Conservation (phyloP, 2,329 filamentous ascomycete genomes). For the Phoma sp. region DNA sequence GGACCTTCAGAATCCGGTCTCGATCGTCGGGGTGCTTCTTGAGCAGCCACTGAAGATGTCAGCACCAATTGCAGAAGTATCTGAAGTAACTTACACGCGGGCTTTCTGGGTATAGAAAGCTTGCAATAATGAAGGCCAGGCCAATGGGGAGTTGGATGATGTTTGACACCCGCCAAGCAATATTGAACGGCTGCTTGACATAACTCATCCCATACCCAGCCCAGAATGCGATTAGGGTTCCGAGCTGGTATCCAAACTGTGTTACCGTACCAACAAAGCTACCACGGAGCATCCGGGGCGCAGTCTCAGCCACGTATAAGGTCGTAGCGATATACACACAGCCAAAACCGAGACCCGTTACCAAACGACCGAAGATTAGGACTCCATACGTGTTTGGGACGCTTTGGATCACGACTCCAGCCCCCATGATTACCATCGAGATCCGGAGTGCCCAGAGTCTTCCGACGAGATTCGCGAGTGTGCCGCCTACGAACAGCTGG, state of each 20-base stretch:
- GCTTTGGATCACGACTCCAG: conserved; percentile 5
- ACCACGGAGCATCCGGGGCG: not conserved
- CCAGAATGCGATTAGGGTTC: conserved; percentile 10
- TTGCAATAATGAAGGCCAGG: conserved; percentile 1
- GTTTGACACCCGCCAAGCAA: conserved; percentile 10
- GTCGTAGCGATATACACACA: conserved; percentile 11
- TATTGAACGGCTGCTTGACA: conserved; percentile 9
- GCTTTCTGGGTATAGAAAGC: conserved; percentile 6
- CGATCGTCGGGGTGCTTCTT: conserved; percentile 11
- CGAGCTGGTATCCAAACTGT: conserved; percentile 1
- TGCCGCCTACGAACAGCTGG: conserved; percentile 10
- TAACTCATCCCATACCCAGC: conserved; percentile 9
- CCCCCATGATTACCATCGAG: conserved; percentile 2
- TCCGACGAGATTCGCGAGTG: not conserved
- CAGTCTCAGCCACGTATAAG: conserved; percentile 4
- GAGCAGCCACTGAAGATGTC: conserved; percentile 3
- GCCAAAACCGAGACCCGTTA: conserved; percentile 13
- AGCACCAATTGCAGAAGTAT: not conserved
- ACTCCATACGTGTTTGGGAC: conserved; percentile 14
- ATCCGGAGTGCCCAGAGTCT: conserved; percentile 4
- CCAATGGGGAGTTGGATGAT: conserved; percentile 11
- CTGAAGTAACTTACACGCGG: not conserved
- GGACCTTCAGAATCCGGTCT: conserved; percentile 3
- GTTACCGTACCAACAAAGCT: not conserved
- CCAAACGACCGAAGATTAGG: conserved; percentile 6